A percentile compares a stretch with the other conserved stretches of the same genome.
Conservation (phyloP, 306 rosid genomes). For the Vigna radiata region DNA sequence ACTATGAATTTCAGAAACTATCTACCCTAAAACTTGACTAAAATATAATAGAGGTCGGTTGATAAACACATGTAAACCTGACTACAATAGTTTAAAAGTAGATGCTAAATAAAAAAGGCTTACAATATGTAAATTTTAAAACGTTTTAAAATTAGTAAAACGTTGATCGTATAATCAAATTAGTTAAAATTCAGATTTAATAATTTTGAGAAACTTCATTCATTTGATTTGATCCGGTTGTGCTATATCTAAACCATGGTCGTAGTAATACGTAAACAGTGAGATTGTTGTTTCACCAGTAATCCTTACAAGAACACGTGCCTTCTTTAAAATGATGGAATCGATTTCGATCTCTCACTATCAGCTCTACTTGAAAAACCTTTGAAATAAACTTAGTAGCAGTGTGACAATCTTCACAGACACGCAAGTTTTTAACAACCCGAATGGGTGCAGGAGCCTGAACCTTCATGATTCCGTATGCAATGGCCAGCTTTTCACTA, state of each 20-base stretch:
- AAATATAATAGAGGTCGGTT: too few relatives aligned
- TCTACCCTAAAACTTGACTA: too few relatives aligned
- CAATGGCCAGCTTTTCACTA: conserved; percentile 61
- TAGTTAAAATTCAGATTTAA: not conserved
- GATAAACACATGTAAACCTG: too few relatives aligned
- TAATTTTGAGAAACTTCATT: too few relatives aligned
- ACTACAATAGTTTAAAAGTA: too few relatives aligned
- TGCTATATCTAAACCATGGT: not conserved
- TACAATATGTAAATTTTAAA: not conserved
- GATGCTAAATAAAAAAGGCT: not conserved
- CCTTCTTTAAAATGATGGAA: conserved; percentile 59
- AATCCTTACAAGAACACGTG: conserved; percentile 54
- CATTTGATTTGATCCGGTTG: not conserved
- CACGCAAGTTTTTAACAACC: conserved; percentile 55
- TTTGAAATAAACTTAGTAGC: conserved; percentile 52
- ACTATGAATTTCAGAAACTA: too few relatives aligned
- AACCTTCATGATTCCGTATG: conserved; percentile 55
- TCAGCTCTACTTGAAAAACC: conserved; percentile 52
- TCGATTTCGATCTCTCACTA: conserved; percentile 58
- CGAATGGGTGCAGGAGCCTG: conserved; percentile 45
- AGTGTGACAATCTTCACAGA: conserved; percentile 60
- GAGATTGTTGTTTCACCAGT: conserved; percentile 42
- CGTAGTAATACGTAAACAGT: not conserved
- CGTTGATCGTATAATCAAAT: not conserved
- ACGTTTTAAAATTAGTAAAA: not conserved